Conservation (phyloP, 2,329 filamentous ascomycete genomes). For the Monilinia laxa region DNA sequence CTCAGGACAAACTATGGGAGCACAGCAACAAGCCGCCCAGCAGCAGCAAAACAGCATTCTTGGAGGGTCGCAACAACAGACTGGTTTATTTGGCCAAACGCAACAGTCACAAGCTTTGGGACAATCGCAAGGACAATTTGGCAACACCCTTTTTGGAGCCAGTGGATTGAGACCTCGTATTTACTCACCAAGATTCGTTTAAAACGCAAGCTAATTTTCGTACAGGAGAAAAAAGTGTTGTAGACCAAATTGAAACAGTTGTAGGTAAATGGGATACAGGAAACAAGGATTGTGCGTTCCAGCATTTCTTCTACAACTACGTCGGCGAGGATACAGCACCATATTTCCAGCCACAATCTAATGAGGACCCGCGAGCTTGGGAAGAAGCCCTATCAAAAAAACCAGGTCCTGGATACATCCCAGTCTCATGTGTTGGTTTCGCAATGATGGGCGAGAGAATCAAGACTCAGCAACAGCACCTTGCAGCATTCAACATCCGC, state of each 20-base stretch:
- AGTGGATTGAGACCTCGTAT: slow-evolving; percentile 37
- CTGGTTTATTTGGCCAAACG: slow-evolving; percentile 27
- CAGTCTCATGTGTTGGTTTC: slow-evolving; percentile 74
- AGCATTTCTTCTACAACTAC: slow-evolving; percentile 85
- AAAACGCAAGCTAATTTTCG: slow-evolving; percentile 28
- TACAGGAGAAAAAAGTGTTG: slow-evolving; percentile 67
- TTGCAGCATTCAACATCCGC: slow-evolving; percentile 67
- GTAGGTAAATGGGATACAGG: slow-evolving; percentile 72
- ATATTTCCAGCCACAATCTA: slow-evolving; percentile 68
- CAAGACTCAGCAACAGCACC: slow-evolving; percentile 66
- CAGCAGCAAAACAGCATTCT: slow-evolving; percentile 23
- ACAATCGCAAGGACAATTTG: slow-evolving; percentile 30
- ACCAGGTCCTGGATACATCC: slow-evolving; percentile 73
- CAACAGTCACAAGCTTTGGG: slow-evolving; percentile 22
- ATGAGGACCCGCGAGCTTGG: slow-evolving; percentile 77
- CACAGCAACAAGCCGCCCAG: slow-evolving; percentile 26
- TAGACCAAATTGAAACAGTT: slow-evolving; percentile 70
- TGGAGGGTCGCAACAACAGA: slow-evolving; percentile 25
- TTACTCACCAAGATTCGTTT: not conserved
- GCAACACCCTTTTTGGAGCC: slow-evolving; percentile 38
- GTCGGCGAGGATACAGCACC: slow-evolving; percentile 73
- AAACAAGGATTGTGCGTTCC: slow-evolving; percentile 69
- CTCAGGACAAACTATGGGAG: slow-evolving; percentile 25
- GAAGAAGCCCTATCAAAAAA: slow-evolving; percentile 80
- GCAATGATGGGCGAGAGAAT: slow-evolving; percentile 69